Percentiles rank a stretch among this genome's conserved stretches.
Conservation (phyloP, 1,139 yeast genomes). For the Dujonia santamariae region DNA sequence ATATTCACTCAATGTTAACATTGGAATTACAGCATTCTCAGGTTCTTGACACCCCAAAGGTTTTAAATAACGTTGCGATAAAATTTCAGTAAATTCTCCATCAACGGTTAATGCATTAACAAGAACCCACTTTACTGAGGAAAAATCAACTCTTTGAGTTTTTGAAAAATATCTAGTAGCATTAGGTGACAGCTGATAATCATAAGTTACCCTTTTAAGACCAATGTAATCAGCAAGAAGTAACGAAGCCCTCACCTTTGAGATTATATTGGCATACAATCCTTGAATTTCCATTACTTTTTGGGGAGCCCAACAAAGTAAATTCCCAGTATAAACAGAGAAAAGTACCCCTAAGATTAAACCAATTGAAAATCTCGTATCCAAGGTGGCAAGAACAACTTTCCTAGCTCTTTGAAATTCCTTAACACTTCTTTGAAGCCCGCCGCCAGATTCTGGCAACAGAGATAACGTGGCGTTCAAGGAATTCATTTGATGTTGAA, state of each 20-base stretch:
- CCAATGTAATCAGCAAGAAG: conserved; percentile 84
- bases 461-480: conserved; percentile 67
- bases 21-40: conserved; percentile 79
- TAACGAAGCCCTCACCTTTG: conserved; percentile 68
- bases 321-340: conserved; percentile 82
- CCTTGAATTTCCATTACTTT: conserved; percentile 79
- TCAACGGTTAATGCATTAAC: conserved; percentile 92
- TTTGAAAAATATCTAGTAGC: conserved; percentile 77
- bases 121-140: conserved; percentile 82
- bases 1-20: conserved; percentile 85
- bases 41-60: conserved; percentile 86
- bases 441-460: conserved; percentile 49
- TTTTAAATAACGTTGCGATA: conserved; percentile 87
- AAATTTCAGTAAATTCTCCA: conserved; percentile 86
- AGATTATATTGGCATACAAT: conserved; percentile 76
- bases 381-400: conserved; percentile 69
- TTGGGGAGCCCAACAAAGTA: conserved; percentile 78
- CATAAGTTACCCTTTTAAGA: conserved; percentile 88
- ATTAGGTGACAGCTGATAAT: conserved; percentile 88
- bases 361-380: conserved; percentile 86
- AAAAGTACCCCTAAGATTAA: conserved; percentile 76
- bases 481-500: conserved; percentile 84
- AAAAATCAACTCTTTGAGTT: conserved; percentile 73
- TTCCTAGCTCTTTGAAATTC: conserved; percentile 26
- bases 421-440: conserved; percentile 29